Evolutionary conservation across 768 basidiomycete genomes (phyloP).

Genomic region (Mycena polygramma): DNA sequence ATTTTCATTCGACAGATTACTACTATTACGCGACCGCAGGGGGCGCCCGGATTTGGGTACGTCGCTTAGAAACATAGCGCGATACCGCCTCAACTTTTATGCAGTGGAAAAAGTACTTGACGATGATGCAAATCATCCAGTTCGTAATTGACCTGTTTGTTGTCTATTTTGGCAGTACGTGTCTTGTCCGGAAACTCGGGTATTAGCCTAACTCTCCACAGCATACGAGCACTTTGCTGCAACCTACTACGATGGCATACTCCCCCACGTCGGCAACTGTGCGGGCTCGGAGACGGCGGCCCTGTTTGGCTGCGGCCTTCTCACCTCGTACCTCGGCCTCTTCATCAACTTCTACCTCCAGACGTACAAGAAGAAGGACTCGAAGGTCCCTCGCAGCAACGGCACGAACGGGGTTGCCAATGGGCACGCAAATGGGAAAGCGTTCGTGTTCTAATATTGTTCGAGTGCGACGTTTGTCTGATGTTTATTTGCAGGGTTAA

Average conservation of each 20-base stretch:
- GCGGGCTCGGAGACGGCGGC: conserved; percentile 92
- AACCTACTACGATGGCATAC: conserved; percentile 66
- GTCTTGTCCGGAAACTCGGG: not conserved
- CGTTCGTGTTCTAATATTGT: conserved; percentile 38
- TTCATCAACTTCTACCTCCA: conserved; percentile 97
- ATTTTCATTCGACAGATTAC: conserved; percentile 80
- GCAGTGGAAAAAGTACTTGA: conserved; percentile 99
- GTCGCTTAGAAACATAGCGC: conserved; percentile 36
- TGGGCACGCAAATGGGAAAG: conserved; percentile 57
- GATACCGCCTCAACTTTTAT: conserved; percentile 16
- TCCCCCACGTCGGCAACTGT: conserved; percentile 87
- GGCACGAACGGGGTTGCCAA: conserved; percentile 57
- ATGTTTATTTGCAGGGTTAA: conserved; percentile 41
- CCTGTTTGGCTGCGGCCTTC: conserved; percentile 86
- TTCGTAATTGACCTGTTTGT: conserved; percentile 92
- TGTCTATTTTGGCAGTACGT: conserved; percentile 96
- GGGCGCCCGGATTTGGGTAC: conserved; percentile 95
- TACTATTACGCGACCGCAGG: conserved; percentile 99
- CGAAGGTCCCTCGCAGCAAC: conserved; percentile 57
- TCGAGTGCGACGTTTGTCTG: not conserved
- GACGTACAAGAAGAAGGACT: conserved; percentile 78
- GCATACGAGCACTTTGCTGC: conserved; percentile 88
- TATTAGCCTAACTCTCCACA: conserved; percentile 35
- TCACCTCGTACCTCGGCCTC: conserved; percentile 91
- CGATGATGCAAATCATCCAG: conserved; percentile 96